Percentiles rank a stretch among this genome's conserved stretches.
Evolutionary conservation across 805 yeast species (phyloP).

Genomic region (Candida taoyuanica): DNA sequence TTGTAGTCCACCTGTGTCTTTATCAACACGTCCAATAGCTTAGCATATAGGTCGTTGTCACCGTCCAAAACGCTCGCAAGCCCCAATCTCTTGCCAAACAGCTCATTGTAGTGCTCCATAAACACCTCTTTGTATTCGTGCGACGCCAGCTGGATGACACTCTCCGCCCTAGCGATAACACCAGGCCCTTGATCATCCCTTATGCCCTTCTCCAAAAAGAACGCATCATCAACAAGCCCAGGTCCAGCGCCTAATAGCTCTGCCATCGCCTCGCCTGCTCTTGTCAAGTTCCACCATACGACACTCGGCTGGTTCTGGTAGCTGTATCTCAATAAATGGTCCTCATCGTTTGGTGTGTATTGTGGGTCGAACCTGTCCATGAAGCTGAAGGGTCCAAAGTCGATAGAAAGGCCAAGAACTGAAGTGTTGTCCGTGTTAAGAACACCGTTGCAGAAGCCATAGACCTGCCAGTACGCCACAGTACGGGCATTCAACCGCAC

Average conservation of each 20-base stretch:
- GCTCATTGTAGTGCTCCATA: slow-evolving; percentile 49
- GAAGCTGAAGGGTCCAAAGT: slow-evolving; percentile 92
- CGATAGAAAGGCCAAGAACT: slow-evolving; percentile 80
- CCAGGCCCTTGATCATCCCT: slow-evolving; percentile 42
- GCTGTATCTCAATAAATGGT: slow-evolving; percentile 62
- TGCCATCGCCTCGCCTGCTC: slow-evolving; percentile 79
- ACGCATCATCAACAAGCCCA: slow-evolving; percentile 40
- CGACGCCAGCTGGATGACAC: slow-evolving; percentile 58
- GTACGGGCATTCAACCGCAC: slow-evolving; percentile 69
- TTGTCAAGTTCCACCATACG: slow-evolving; percentile 88
- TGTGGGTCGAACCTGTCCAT: slow-evolving; percentile 79
- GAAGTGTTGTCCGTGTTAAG: slow-evolving; percentile 93
- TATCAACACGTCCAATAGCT: slow-evolving; percentile 52
- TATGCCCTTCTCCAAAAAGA: slow-evolving; percentile 38
- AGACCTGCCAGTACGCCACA: slow-evolving; percentile 83
- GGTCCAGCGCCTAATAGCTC: slow-evolving; percentile 75
- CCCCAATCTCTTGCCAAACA: slow-evolving; percentile 69
- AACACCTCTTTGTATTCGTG: slow-evolving; percentile 62
- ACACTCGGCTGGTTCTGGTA: slow-evolving; percentile 81
- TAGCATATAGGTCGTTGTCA: slow-evolving; percentile 31
- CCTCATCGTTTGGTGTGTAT: slow-evolving; percentile 90
- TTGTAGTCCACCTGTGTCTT: slow-evolving; percentile 73
- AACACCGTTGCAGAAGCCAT: slow-evolving; percentile 93
- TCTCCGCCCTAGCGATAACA: slow-evolving; percentile 57
- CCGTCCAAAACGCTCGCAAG: slow-evolving; percentile 38